Conservation (phyloP, 2,329 filamentous ascomycete species). For the Furcasterigmium furcatum region DNA sequence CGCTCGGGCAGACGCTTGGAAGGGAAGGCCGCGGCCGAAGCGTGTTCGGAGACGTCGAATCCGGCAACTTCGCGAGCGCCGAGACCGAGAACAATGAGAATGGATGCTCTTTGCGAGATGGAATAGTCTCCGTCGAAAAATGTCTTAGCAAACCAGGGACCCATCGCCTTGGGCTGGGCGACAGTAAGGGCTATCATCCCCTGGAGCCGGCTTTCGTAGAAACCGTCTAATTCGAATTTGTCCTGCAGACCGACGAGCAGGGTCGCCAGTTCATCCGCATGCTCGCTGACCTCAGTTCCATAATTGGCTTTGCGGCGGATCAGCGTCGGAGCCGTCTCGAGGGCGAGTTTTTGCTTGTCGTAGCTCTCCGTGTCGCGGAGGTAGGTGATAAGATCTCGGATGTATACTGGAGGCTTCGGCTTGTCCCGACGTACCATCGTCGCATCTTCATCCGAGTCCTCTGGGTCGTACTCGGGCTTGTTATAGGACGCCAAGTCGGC, state of each 20-base stretch:
- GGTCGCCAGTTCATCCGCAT: conserved; percentile 76
- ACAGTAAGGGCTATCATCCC: conserved; percentile 79
- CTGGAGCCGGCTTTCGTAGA: conserved; percentile 72
- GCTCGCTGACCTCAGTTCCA: conserved; percentile 82
- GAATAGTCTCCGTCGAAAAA: conserved; percentile 95
- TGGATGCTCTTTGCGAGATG: conserved; percentile 74
- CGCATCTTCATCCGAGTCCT: conserved; percentile 92
- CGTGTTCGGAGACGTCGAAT: conserved; percentile 56
- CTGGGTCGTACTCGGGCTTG: conserved; percentile 83
- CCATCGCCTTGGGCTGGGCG: conserved; percentile 73
- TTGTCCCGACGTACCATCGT: conserved; percentile 83
- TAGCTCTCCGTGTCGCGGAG: conserved; percentile 80
- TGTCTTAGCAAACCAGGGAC: conserved; percentile 76
- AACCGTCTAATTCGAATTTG: conserved; percentile 76
- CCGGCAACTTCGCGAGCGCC: conserved; percentile 83
- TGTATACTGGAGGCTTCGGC: conserved; percentile 81
- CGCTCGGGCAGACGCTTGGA: conserved; percentile 74
- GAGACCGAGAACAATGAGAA: conserved; percentile 80
- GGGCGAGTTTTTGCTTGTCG: conserved; percentile 76
- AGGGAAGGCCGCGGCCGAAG: conserved; percentile 60
- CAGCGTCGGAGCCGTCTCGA: conserved; percentile 72
- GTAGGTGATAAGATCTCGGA: conserved; percentile 77
- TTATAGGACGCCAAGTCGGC: conserved; percentile 73
- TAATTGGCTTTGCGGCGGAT: conserved; percentile 88
- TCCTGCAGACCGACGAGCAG: conserved; percentile 79